phyloP scores from a whole-genome alignment of 2,329 filamentous ascomycete genomes.

The Metarhizium sp. region DNA sequence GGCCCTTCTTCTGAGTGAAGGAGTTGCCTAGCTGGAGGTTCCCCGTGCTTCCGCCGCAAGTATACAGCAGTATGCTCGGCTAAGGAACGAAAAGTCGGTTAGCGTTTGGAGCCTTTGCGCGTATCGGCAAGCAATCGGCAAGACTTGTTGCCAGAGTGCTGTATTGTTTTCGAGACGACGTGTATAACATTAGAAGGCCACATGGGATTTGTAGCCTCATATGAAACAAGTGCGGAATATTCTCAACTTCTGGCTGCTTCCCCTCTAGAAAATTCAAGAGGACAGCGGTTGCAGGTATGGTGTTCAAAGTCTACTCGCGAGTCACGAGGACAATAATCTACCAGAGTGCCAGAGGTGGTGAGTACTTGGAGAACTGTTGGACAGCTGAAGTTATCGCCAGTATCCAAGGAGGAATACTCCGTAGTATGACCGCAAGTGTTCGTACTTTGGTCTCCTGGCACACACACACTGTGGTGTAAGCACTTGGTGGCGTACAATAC shows the following conservation, averaged over 20 bases:
- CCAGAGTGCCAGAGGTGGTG: neutral
- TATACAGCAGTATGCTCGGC: neutral
- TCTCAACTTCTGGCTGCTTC: neutral
- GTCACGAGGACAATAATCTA: neutral
- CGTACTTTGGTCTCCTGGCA: neutral
- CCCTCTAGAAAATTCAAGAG: too few species aligned
- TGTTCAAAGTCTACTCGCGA: neutral
- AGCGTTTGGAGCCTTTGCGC: neutral
- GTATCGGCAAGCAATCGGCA: neutral
- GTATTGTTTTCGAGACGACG: neutral
- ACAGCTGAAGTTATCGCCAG: neutral
- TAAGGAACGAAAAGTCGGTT: neutral
- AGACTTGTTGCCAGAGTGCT: neutral
- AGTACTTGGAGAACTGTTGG: neutral
- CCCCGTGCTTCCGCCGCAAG: neutral
- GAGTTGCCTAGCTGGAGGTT: neutral
- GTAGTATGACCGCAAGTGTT: neutral
- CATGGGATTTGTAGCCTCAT: neutral
- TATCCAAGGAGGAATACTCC: neutral
- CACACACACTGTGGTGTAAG: slow-evolving; percentile 1
- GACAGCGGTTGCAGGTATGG: too few species aligned
- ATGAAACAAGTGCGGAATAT: neutral
- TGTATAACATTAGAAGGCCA: neutral
- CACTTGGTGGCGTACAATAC: neutral
- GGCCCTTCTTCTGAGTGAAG: too few species aligned